A percentile compares a stretch with the other conserved stretches of the same genome.
Evolutionary conservation across 2,329 filamentous ascomycete species (phyloP).

Genomic region (Pezicula neosporulosa): DNA sequence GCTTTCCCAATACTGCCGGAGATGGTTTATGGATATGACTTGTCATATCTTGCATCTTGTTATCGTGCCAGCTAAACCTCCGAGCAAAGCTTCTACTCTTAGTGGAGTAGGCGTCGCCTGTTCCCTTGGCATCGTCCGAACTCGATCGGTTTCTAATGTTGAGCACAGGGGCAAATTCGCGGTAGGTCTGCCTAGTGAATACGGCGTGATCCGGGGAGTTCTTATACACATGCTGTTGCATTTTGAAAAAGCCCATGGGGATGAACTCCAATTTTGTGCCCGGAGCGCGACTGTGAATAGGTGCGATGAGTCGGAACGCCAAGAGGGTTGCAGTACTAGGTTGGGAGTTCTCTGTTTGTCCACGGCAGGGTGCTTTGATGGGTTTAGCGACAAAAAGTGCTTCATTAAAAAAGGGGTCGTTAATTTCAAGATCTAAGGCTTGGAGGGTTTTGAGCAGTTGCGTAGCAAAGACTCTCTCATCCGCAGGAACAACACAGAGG

Average conservation of each 20-base stretch:
- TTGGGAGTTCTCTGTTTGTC: conserved; percentile 17
- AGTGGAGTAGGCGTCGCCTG: not conserved
- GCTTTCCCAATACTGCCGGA: not conserved
- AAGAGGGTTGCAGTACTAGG: conserved; percentile 39
- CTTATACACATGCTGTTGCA: conserved; percentile 59
- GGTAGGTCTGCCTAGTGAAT: conserved; percentile 58
- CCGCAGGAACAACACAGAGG: conserved; percentile 33
- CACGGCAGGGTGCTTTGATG: conserved; percentile 39
- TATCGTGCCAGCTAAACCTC: not conserved
- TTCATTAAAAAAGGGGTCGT: conserved; percentile 42
- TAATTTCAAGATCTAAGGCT: conserved; percentile 37
- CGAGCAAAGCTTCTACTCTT: not conserved
- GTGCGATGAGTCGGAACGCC: conserved; percentile 58
- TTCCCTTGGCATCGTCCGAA: not conserved
- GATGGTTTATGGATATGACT: conserved; percentile 7
- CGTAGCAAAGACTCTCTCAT: conserved; percentile 41
- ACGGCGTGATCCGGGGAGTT: conserved; percentile 51
- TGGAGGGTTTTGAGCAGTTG: conserved; percentile 41
- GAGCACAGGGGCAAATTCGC: conserved; percentile 53
- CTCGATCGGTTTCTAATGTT: conserved; percentile 20
- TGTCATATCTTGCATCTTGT: conserved; percentile 2
- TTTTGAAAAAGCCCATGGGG: conserved; percentile 62
- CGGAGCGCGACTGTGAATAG: conserved; percentile 52
- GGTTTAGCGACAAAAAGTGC: conserved; percentile 40
- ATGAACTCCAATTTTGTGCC: conserved; percentile 54